A percentile compares a stretch with the other conserved stretches of the same genome.
Conservation (phyloP, 108 stramenopile genomes). For the Licmophora abbreviata region DNA sequence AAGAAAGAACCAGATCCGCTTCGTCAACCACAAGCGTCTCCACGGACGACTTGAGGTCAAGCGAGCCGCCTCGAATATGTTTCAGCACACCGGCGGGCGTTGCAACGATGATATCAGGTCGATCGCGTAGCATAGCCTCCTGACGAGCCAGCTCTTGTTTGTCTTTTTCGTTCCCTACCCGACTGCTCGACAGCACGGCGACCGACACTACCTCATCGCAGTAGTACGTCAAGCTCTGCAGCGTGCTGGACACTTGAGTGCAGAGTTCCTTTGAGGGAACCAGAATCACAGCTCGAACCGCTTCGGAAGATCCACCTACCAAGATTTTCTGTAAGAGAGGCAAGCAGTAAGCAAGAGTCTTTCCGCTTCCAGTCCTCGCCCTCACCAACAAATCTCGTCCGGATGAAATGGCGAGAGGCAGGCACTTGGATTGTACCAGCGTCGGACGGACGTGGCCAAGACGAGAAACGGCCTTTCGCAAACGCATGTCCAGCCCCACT, state of each 20-base stretch:
- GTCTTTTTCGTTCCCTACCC: conserved; percentile 26
- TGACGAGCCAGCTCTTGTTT: conserved; percentile 45
- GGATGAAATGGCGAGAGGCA: conserved; percentile 67
- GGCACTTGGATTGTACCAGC: conserved; percentile 75
- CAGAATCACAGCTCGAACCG: conserved; percentile 81
- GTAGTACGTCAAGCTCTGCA: conserved; percentile 84
- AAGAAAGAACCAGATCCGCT: conserved; percentile 96
- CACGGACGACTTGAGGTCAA: conserved; percentile 45
- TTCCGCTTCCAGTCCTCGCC: conserved; percentile 95
- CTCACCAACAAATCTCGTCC: conserved; percentile 92
- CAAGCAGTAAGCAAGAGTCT: conserved; percentile 91
- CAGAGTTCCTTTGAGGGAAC: conserved; percentile 96
- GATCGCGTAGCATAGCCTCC: conserved; percentile 71
- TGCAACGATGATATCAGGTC: conserved; percentile 68
- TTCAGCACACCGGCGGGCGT: conserved; percentile 68
- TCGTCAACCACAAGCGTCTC: conserved; percentile 96
- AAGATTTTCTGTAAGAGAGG: conserved; percentile 93
- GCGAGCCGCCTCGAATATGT: conserved; percentile 52
- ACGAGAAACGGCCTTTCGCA: conserved; percentile 73
- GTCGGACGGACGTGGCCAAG: conserved; percentile 73
- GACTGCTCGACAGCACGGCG: conserved; percentile 56
- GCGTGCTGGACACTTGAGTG: conserved; percentile 69
- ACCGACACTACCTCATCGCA: conserved; percentile 78
- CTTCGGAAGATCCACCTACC: conserved; percentile 7
- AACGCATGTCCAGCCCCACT: conserved; percentile 71